Base-by-base conservation (phyloP, 208 protist genomes). In the Leishmania martiniquensis region DNA sequence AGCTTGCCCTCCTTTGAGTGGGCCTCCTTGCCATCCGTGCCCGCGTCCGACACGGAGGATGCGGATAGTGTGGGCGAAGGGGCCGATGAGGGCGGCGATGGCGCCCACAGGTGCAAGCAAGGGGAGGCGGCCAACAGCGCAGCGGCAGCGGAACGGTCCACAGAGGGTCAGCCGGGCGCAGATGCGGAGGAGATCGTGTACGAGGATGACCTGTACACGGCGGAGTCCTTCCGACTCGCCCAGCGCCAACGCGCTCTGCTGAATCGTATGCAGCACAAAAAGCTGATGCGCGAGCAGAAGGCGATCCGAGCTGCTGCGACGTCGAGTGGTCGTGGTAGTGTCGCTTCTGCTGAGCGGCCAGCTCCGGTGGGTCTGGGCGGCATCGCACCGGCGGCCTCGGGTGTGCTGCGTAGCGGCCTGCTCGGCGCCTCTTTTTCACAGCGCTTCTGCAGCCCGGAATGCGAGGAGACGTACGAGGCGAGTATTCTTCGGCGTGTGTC, bases 401-500 rank as follows among this genome's bases (percentile, higher is more conserved):
- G 65, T 34, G 67, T 79, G 42, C 45, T 49, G 13, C 55, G 62
- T 34, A 79, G 71, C 54, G 78, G 71, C 15, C 45, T 85, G 78
- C 44, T 80, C 17, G 88, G 84, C 22, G 82, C 75, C 60, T 72
- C 49, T 51, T 75, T 89, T 57, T 67, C 75, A 3, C 83, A 92
- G 69, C 88, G 93, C 57, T 96, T 96, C 82, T 96, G 93, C 80
- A 83, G 85, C 15, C 34, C 78, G 17, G 82, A 85, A 70, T 96
- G 93, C 77, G 81, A 85, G 37, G 80, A 89, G 29, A 2, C 63
- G 20, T 91, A 89, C 83, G 69, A 69, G 59, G 62, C 76, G 29
- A 85, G 67, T 25, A 71, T 96, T 7, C 13, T 72, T 47, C 42
- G 62, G 20, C 69, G 60, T 9, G 80, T 94, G 22, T 76, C 57